Evolutionary conservation across 1,139 yeast species (phyloP).

Genomic region (Geotrichum citri-aurantii): DNA sequence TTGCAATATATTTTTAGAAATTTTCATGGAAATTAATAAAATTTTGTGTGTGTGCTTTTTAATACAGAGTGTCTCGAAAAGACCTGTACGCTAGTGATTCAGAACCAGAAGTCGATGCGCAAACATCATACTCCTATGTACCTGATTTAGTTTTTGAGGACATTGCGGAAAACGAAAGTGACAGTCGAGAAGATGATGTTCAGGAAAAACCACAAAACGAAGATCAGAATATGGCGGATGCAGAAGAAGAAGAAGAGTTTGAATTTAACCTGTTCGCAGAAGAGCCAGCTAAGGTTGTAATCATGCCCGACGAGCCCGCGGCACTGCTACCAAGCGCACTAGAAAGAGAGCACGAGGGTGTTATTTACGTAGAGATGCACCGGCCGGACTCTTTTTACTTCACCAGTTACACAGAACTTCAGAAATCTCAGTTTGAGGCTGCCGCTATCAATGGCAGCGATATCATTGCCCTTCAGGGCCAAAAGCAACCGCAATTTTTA

Average conservation of each 20-base stretch:
- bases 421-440: slow-evolving; percentile 12
- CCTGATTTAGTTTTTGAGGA: slow-evolving; percentile 26
- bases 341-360: slow-evolving; percentile 13
- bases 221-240: slow-evolving; percentile 8
- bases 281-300: slow-evolving; percentile 4
- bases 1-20: background rate
- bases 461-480: slow-evolving; percentile 13
- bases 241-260: slow-evolving; percentile 12
- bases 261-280: slow-evolving; percentile 8
- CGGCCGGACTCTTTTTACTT: slow-evolving; percentile 20
- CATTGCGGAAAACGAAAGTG: slow-evolving; percentile 87
- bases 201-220: slow-evolving; percentile 41
- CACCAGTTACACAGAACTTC: slow-evolving; percentile 6
- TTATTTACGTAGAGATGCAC: slow-evolving; percentile 16
- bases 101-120: slow-evolving; percentile 1
- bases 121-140: slow-evolving; percentile 11
- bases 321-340: slow-evolving; percentile 22
- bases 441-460: slow-evolving; percentile 28
- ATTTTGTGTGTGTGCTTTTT: background rate
- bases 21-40: background rate
- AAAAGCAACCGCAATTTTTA: slow-evolving; percentile 17
- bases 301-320: slow-evolving; percentile 20
- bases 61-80: slow-evolving; percentile 23
- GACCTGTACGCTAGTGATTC: slow-evolving; percentile 19
- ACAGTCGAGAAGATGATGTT: slow-evolving; percentile 58